Evolutionary conservation across 179 eudicot species (phyloP).

Genomic region (Beta lomatogona): DNA sequence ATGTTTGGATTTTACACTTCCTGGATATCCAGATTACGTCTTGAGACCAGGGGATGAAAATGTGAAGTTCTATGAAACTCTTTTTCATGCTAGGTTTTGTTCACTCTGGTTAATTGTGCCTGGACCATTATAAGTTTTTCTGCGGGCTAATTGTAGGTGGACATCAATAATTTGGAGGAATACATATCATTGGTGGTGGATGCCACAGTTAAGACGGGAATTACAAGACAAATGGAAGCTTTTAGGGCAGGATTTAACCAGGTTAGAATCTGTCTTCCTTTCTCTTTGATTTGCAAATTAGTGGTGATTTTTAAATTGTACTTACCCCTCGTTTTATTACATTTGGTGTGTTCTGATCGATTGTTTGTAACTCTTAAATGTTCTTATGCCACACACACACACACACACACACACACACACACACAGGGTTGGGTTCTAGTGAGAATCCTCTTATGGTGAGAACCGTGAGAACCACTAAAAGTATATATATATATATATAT

Average conservation of each 20-base stretch:
- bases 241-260: slow-evolving; percentile 93
- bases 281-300: neutral
- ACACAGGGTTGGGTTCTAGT: too few relatives aligned
- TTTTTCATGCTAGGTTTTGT: slow-evolving; percentile 1
- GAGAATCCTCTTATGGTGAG: too few relatives aligned
- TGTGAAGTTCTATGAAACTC: slow-evolving; percentile 38
- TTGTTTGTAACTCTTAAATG: neutral
- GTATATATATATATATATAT: too few relatives aligned
- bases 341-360: neutral
- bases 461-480: too few relatives aligned
- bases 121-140: neutral
- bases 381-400: neutral
- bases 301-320: neutral
- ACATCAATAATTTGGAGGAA: slow-evolving; percentile 70
- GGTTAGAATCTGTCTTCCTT: slow-evolving; percentile 39
- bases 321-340: neutral
- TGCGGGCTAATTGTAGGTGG: slow-evolving; percentile 55
- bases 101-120: neutral
- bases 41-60: slow-evolving; percentile 71
- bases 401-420: too few relatives aligned
- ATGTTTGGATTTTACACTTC: slow-evolving; percentile 91
- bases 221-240: slow-evolving; percentile 82
- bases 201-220: slow-evolving; percentile 87
- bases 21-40: slow-evolving; percentile 86
- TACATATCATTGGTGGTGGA: slow-evolving; percentile 84